Evolutionary conservation across 306 rosid species (phyloP).

Genomic region (Nissolia schottii): DNA sequence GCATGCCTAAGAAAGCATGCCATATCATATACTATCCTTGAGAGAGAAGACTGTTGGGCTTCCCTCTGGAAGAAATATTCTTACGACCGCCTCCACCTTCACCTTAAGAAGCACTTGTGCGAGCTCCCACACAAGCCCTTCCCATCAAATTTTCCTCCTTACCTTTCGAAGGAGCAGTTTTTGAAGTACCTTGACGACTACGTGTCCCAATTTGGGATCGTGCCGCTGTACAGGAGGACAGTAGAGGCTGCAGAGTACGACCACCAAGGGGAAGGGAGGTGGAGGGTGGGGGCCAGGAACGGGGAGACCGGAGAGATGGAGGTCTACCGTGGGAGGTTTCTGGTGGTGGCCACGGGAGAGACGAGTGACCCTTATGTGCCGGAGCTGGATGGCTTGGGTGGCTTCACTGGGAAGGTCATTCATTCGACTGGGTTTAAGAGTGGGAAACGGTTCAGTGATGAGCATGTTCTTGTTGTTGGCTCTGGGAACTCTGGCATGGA

Average conservation of each 20-base stretch:
- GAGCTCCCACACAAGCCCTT: constrained; percentile 55
- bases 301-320: constrained; percentile 25
- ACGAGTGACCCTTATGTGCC: constrained; percentile 46
- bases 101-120: constrained; percentile 52
- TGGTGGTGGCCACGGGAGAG: constrained; percentile 77
- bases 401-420: constrained; percentile 45
- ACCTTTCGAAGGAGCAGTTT: constrained; percentile 41
- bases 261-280: constrained; percentile 17
- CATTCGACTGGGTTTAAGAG: constrained; percentile 52
- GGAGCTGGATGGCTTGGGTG: constrained; percentile 38
- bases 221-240: constrained; percentile 36
- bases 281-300: constrained; percentile 45
- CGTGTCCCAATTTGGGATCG: constrained; percentile 48
- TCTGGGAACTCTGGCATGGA: constrained; percentile 82
- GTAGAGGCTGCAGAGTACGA: constrained; percentile 45
- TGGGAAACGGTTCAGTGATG: constrained; percentile 37
- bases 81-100: constrained; percentile 72
- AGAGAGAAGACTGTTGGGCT: constrained; percentile 63
- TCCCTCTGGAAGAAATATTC: constrained; percentile 68
- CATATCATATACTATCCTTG: constrained; percentile 44
- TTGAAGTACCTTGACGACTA: constrained; percentile 48
- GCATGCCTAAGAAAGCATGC: constrained; percentile 40
- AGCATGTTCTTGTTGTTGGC: constrained; percentile 69
- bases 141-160: constrained; percentile 41
- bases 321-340: constrained; percentile 31